Evolutionary conservation across 805 yeast species (phyloP), one percentile per base, ranked within the genome.

Genomic region (Zygosaccharomyces siamensis): DNA sequence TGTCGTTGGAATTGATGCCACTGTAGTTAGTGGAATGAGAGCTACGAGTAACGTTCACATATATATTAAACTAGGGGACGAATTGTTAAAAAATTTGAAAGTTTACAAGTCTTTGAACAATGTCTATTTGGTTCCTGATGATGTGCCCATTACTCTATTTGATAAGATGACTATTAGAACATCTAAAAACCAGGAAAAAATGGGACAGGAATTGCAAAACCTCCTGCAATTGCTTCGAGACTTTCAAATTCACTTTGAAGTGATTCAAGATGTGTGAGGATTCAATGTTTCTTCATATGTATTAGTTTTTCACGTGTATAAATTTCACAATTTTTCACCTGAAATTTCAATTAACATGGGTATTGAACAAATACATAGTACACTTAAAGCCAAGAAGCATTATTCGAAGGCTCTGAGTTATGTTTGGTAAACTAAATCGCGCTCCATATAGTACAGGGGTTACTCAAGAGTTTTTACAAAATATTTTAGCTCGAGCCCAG

Each of bases 1-100:
- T 10, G 56, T 78, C 7, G 75, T 79, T 1, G 69, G 72, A 2
- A 47, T 55, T 1, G 69, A 67, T 26, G 71, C 72, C 4, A 62
- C 67, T 12, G 83, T 83, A 11, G 72, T 84, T 11, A 81, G 90
- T 52, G 98, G 98, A 0, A 79, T 89, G 72, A 72, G 97, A 44
- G 56, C 65, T n/a, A 70, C 72, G 36, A 61, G 72, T 24, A 71
- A 75, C 24, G 79, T 85, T 1, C 66, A 81, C 47, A 82, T 93
- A 2, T 85, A 77, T 58, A 60, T 92, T 3, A 81, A 89, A 58
- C 68, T 77, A 2, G 70, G 63, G 3, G 73, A 73, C 52, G 72
- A 86, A 24, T 53, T 78, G 30, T 53, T 61, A 1, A 58, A 61
- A 27, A 72, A 18, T 56, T 58, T 50, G 32, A 44, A 45, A 10